Evolutionary conservation across 1,284 basidiomycete species (phyloP), one percentile per base, ranked within the genome.

Genomic region (Ceratobasidium sp.): DNA sequence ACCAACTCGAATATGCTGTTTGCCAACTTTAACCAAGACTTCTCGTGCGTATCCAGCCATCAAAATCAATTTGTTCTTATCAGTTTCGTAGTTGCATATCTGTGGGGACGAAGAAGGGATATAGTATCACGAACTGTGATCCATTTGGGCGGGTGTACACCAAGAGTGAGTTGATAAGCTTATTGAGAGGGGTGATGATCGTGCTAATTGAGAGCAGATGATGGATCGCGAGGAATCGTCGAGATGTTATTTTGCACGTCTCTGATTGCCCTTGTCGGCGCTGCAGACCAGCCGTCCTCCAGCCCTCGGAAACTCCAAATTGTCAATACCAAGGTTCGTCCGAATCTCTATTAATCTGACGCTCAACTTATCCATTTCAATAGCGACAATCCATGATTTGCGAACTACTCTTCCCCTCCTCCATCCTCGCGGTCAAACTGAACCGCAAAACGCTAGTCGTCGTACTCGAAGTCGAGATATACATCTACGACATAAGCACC

Each of bases 211-310:
- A 0, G n/a, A 57, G 13, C 79, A 94, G 96, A 94, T 82, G 96
- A 98, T 80, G 96, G 96, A 2, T 95, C 97, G 0, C 91, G 94
- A 17, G 96, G 96, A 38, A 97, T 98, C 79, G 97, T 99, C 13
- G 97, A 99, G 86, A 99, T 99, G 97, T 89, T 99, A 78, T 99
- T 99, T 87, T 98, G 96, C 86, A 99, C 98, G 3, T 98, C 96
- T 10, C 90, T 99, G 79, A 96, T 99, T 73, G 97, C 97, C 0
- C 89, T 99, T 50, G 97, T 99, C 40, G 97, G 97, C 13, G 96
- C 96, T 0, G 95, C 95, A 10, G 96, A 98, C 86, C 92, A 94
- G 73, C 93, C 93, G 15, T 91, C 93, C 78, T 94, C 93, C 48
- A 95, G 93, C 84, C 96, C 96, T 2, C 89, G 97, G 23, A 95